These are phyloP conservation scores for Leccinum uliginosum DNA, from an alignment of 768 basidiomycete species.

Conservation along the genomic window DNA sequence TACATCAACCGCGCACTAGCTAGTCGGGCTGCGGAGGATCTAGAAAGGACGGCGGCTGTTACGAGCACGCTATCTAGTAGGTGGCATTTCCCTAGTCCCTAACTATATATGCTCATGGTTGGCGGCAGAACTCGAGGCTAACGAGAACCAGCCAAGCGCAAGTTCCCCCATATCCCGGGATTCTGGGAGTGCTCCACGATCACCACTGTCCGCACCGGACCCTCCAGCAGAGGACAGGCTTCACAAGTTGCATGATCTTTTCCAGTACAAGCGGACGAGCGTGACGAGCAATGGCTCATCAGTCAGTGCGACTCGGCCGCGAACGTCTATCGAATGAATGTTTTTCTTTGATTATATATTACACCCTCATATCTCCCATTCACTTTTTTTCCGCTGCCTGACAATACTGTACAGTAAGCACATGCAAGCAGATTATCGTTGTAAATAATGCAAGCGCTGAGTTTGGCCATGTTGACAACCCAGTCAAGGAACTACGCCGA, in stretches of 20 bases:
- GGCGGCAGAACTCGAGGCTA: conserved; percentile 58
- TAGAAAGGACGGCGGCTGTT: conserved; percentile 75
- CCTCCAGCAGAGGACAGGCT: conserved; percentile 56
- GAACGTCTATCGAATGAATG: conserved; percentile 18
- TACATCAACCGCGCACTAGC: conserved; percentile 88
- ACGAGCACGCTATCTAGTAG: conserved; percentile 78
- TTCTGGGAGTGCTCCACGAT: conserved; percentile 31
- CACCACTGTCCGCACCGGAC: conserved; percentile 32
- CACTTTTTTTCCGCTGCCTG: conserved; percentile 15
- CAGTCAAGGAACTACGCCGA: background rate
- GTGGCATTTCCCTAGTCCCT: conserved; percentile 25
- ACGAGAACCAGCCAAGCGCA: conserved; percentile 36
- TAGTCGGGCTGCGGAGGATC: conserved; percentile 82
- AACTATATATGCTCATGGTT: conserved; percentile 7
- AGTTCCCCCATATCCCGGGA: conserved; percentile 29
- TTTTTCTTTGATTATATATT: conserved; percentile 15
- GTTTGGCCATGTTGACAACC: conserved; percentile 29
- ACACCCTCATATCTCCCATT: conserved; percentile 13
- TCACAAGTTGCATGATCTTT: conserved; percentile 73
- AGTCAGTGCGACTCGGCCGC: conserved; percentile 14
- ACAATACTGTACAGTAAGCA: conserved; percentile 31
- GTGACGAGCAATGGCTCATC: conserved; percentile 45
- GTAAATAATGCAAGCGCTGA: conserved; percentile 19
- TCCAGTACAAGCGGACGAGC: conserved; percentile 73
- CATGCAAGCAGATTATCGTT: conserved; percentile 20